phyloP scores from a whole-genome alignment of 176 grass and related monocot species.

The Carex kokanica region DNA sequence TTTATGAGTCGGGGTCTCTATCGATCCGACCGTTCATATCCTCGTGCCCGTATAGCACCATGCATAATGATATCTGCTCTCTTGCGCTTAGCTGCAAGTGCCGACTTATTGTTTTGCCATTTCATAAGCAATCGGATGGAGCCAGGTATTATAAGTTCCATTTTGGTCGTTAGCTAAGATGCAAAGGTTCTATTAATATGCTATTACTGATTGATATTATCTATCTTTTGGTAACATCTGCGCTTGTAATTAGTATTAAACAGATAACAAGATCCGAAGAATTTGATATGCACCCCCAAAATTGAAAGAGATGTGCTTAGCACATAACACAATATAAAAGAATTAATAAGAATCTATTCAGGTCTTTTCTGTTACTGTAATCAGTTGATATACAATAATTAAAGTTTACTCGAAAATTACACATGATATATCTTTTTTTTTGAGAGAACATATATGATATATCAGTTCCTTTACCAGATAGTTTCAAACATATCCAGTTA shows the following conservation, averaged over 20 bases:
- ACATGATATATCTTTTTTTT: not conserved
- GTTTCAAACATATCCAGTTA: not conserved
- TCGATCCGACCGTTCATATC: slow-evolving; percentile 56
- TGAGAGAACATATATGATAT: not conserved
- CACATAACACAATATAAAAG: not conserved
- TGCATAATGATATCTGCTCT: slow-evolving; percentile 77
- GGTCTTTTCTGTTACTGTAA: not conserved
- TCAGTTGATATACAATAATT: not conserved
- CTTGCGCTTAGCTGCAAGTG: slow-evolving; percentile 58
- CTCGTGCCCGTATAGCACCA: slow-evolving; percentile 42
- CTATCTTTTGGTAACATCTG: not conserved
- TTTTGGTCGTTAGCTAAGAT: not conserved
- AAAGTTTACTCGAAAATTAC: not conserved
- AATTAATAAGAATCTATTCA: not conserved
- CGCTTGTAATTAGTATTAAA: not conserved
- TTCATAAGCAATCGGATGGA: slow-evolving; percentile 63
- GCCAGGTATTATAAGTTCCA: slow-evolving; percentile 3
- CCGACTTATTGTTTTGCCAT: slow-evolving; percentile 63
- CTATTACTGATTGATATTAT: not conserved
- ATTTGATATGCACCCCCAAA: not conserved
- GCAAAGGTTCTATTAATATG: not conserved
- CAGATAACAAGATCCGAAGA: not conserved
- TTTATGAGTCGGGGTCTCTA: slow-evolving; percentile 21
- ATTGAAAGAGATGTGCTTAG: not conserved
- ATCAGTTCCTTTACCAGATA: not conserved